phyloP scores from a whole-genome alignment of 352 stramenopile genomes.

The Phytophthora rubi region DNA sequence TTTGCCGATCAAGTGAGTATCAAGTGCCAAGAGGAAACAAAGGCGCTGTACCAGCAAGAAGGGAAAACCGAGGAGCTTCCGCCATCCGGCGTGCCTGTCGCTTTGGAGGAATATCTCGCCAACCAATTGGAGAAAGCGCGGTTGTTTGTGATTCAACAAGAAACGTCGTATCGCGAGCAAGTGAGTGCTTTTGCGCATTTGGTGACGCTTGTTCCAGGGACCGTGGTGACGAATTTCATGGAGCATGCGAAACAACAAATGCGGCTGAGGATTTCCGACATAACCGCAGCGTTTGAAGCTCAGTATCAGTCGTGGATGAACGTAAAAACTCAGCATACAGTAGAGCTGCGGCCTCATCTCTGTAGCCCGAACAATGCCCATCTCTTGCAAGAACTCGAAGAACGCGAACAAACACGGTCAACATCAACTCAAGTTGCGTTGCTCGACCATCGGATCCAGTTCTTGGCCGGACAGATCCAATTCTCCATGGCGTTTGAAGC shows the following conservation, averaged over 20 bases:
- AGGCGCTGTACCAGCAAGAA: slow-evolving; percentile 60
- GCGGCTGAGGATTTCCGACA: slow-evolving; percentile 15
- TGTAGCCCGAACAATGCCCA: slow-evolving; percentile 73
- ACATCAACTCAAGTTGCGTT: slow-evolving; percentile 40
- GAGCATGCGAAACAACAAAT: slow-evolving; percentile 34
- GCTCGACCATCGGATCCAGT: slow-evolving; percentile 33
- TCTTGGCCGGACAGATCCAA: slow-evolving; percentile 41
- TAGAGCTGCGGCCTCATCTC: slow-evolving; percentile 72
- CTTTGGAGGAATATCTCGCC: slow-evolving; percentile 76
- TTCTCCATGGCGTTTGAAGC: slow-evolving; percentile 53
- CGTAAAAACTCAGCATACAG: slow-evolving; percentile 53
- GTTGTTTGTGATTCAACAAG: slow-evolving; percentile 58
- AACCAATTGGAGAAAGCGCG: slow-evolving; percentile 68
- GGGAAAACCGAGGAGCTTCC: slow-evolving; percentile 74
- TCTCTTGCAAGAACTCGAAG: slow-evolving; percentile 59
- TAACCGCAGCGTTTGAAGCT: slow-evolving; percentile 34
- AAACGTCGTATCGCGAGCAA: slow-evolving; percentile 63
- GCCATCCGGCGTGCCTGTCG: slow-evolving; percentile 62
- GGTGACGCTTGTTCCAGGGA: slow-evolving; percentile 54
- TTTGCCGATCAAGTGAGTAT: slow-evolving; percentile 63
- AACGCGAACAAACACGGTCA: slow-evolving; percentile 56
- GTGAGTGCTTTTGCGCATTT: slow-evolving; percentile 69
- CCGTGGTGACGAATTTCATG: slow-evolving; percentile 50
- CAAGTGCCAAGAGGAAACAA: slow-evolving; percentile 67
- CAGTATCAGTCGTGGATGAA: slow-evolving; percentile 51